Evolutionary conservation across 1,139 yeast genomes (phyloP), one percentile per base, ranked within the genome.

Genomic region (Yamadazyma diospyri): DNA sequence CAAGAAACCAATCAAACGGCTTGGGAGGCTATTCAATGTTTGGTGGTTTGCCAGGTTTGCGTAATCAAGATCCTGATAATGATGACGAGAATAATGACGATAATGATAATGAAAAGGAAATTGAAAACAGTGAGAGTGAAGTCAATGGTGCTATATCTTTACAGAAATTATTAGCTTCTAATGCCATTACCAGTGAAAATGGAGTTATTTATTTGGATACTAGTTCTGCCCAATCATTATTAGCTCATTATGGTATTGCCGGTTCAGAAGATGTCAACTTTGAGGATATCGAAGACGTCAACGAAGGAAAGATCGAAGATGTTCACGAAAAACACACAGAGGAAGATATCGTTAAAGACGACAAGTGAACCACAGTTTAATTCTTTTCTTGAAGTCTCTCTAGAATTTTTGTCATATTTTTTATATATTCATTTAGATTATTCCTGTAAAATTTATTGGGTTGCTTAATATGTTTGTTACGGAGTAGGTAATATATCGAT

Each of bases 121-220:
- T 51, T 33, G 61, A 55, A 37, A 66, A 60, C 16, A 56, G 60
- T 22, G 58, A 58, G 23, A 50, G 45, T 23, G 47, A 48, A 18
- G 57, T 49, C 11, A 50, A 42, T 14, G 69, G 70, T 7, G 72
- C 75, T 33, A 67, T 71, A 34, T 69, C 77, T 5, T 69, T 72
- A 45, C 76, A 71, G 50, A 72, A 70, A 48, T 58, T 72, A 46
- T 62, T 72, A 39, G 71, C 74, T 29, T 66, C 70, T 36, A 72
- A 71, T 49, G 74, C 75, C 13, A 61, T 73, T 41, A 71, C 78
- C 35, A 72, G 66, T 44, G 78, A 72, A 47, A 72, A 73, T 44
- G 78, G 78, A n/a, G 78, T 72, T 11, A 70, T 71, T 34, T 72
- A 72, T 47, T 61, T 72, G 43, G 78, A 72, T 47, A 67, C 72